phyloP scores from a whole-genome alignment of 208 protist genomes.

The Leptomonas seymouri region DNA sequence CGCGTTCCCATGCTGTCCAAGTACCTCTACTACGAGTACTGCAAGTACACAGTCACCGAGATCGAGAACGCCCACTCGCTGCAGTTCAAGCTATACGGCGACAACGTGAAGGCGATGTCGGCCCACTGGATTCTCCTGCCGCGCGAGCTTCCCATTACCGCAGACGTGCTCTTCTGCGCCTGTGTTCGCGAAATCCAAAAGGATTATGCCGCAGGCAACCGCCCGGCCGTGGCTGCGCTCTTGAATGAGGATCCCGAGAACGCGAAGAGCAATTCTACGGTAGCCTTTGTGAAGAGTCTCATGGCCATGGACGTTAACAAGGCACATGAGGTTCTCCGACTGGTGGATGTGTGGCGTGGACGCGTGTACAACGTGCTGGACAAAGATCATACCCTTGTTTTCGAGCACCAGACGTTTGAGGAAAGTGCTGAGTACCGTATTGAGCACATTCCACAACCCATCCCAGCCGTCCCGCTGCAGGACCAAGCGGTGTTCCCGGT shows the following conservation, averaged over 20 bases:
- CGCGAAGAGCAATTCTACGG: slow-evolving; percentile 15
- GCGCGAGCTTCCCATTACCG: slow-evolving; percentile 60
- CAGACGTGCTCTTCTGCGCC: slow-evolving; percentile 62
- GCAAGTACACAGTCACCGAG: slow-evolving; percentile 86
- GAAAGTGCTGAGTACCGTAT: slow-evolving; percentile 90
- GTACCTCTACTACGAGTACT: slow-evolving; percentile 89
- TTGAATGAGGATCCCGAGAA: slow-evolving; percentile 23
- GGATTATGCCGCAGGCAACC: slow-evolving; percentile 30
- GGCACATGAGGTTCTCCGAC: slow-evolving; percentile 68
- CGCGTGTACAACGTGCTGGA: slow-evolving; percentile 89
- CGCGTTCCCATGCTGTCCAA: slow-evolving; percentile 47
- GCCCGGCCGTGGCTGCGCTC: slow-evolving; percentile 11
- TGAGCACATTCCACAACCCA: slow-evolving; percentile 65
- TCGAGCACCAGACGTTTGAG: slow-evolving; percentile 83
- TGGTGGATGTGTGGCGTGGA: slow-evolving; percentile 87
- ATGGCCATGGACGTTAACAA: slow-evolving; percentile 43
- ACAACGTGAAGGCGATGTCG: slow-evolving; percentile 71
- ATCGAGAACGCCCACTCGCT: slow-evolving; percentile 84
- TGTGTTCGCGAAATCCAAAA: slow-evolving; percentile 69
- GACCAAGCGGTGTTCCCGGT: slow-evolving; percentile 74
- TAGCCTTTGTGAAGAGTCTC: slow-evolving; percentile 41
- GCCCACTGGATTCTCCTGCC: slow-evolving; percentile 86
- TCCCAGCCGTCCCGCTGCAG: slow-evolving; percentile 43
- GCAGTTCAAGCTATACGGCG: slow-evolving; percentile 85
- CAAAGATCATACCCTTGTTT: slow-evolving; percentile 58